Percentiles rank a stretch among this genome's conserved stretches.
Evolutionary conservation across 2,329 filamentous ascomycete genomes (phyloP).

Genomic region (Penicillium sp.): DNA sequence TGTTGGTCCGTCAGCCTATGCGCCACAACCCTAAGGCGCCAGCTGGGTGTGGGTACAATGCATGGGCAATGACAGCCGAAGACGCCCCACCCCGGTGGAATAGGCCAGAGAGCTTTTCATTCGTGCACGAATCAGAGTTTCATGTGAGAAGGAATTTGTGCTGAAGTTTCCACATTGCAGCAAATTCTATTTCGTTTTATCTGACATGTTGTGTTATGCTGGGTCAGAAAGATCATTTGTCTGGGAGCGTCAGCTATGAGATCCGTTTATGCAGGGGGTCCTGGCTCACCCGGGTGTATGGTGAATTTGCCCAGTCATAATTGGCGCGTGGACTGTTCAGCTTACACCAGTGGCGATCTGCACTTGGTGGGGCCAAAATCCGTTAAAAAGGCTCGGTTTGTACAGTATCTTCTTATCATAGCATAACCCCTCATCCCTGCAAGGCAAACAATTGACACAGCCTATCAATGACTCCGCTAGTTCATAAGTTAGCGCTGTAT

Average conservation of each 20-base stretch:
- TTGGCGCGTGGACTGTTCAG: neutral
- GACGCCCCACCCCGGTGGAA: neutral
- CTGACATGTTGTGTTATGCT: neutral
- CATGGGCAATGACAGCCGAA: constrained; percentile 3
- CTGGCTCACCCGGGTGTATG: neutral
- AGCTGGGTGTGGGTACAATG: neutral
- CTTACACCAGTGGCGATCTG: neutral
- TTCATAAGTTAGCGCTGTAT: neutral
- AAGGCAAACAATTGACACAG: neutral
- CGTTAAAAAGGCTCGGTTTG: neutral
- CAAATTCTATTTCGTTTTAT: too few relatives aligned
- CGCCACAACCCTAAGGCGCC: constrained; percentile 13
- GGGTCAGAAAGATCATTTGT: neutral
- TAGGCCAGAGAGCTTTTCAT: constrained; percentile 3
- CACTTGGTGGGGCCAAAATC: neutral
- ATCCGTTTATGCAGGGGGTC: neutral
- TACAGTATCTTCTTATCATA: neutral
- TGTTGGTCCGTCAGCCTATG: constrained; percentile 6
- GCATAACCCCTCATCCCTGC: neutral
- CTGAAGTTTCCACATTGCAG: neutral
- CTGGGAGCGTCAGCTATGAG: neutral
- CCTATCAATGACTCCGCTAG: neutral
- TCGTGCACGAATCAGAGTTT: constrained; percentile 8
- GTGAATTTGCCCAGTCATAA: neutral
- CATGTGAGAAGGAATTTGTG: constrained; percentile 2